Evolutionary conservation across 352 stramenopile species (phyloP), one percentile per base, ranked within the genome.

Genomic region (Phytophthora crassamura): DNA sequence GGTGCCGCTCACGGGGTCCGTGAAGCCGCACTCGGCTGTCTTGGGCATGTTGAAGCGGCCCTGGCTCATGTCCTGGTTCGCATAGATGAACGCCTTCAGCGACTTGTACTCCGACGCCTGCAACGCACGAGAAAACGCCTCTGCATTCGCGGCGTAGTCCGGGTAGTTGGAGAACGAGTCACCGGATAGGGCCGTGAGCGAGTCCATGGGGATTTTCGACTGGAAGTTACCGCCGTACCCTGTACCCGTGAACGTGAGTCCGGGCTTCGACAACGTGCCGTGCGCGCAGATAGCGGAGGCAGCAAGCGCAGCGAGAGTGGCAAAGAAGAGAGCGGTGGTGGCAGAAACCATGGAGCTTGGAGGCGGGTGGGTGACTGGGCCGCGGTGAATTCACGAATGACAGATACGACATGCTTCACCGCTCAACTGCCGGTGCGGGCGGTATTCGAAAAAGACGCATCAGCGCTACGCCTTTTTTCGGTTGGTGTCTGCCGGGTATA

Each of bases 11-110:
- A 58, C 60, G 25, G 69, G 69, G 30, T 72, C 70, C 5, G 69
- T 74, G 50, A 61, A 77, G 3, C 69, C 69, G 38, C 69, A 77
- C 43, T 77, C 65, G 15, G 59, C 30, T 5, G 64, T 74, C 41
- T 67, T 67, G 12, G 59, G 59, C 50, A 67, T 62, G 32, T 30
- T 67, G 33, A 16, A 53, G 7, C 59, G 49, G 33, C 59, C 59
- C 40, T 62, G 61, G 22, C 50, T 62, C 59, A 67, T 61, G 25
- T 67, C 59, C 22, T 67, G 59, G 33, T 60, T 67, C 12, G 32
- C 35, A 10, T 55, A 43, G 14, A 67, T 33, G 32, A 67, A 67
- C 28, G 55, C 51, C 45, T 62, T 63, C 16, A 67, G 42, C 3
- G 41, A 63, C 9, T n/a, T 62, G 51, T 67, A 67, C 35, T 48